phyloP scores from a whole-genome alignment of 2,329 filamentous ascomycete genomes.

The Fusarium piperis region DNA sequence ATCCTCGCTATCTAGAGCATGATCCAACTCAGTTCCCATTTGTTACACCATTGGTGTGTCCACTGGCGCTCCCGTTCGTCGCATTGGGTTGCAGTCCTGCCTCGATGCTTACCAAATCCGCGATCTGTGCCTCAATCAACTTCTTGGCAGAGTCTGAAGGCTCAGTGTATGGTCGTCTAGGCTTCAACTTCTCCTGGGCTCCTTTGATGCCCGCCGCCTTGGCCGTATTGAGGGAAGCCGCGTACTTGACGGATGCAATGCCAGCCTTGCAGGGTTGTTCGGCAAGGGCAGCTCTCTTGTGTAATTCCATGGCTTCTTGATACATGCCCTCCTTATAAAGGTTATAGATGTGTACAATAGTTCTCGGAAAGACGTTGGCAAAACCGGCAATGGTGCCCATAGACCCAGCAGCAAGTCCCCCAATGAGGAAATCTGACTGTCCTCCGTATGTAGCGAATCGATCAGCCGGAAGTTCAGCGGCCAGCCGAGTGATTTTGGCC shows the following conservation, averaged over 20 bases:
- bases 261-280: conserved; percentile 74
- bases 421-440: conserved; percentile 76
- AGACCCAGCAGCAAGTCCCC: conserved; percentile 66
- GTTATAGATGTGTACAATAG: conserved; percentile 67
- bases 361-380: conserved; percentile 69
- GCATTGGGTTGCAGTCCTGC: conserved; percentile 12
- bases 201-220: conserved; percentile 67
- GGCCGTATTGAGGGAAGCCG: conserved; percentile 69
- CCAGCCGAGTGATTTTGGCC: conserved; percentile 73
- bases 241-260: conserved; percentile 74
- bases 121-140: conserved; percentile 52
- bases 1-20: neutral
- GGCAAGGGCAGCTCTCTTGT: conserved; percentile 70
- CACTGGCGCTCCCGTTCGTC: neutral
- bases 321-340: conserved; percentile 67
- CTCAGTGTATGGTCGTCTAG: conserved; percentile 68
- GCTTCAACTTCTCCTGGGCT: conserved; percentile 66
- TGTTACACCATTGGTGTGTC: neutral
- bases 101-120: conserved; percentile 55
- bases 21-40: neutral
- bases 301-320: conserved; percentile 68
- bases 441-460: conserved; percentile 76
- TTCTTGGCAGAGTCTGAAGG: conserved; percentile 55
- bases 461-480: conserved; percentile 58
- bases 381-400: conserved; percentile 71